Conservation (phyloP, 371 early-diverging fungal species). For the Zychaea mexicana region DNA sequence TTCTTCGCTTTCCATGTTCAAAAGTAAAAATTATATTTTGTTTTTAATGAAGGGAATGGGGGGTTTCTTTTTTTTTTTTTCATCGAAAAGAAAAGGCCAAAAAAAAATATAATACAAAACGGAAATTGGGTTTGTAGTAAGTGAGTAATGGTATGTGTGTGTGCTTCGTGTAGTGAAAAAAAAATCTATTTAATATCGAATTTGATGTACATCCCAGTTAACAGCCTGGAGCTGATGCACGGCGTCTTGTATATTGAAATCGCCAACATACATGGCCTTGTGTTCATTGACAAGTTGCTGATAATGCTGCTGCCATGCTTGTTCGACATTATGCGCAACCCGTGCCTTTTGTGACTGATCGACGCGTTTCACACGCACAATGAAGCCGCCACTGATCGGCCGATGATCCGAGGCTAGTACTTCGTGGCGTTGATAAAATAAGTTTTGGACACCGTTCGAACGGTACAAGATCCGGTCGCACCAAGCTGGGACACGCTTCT, state of each 20-base stretch:
- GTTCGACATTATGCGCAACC: conserved; percentile 5
- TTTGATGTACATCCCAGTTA: conserved; percentile 6
- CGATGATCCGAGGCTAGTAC: conserved; percentile 80
- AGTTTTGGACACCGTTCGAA: conserved; percentile 35
- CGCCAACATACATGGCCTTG: conserved; percentile 32
- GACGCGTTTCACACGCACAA: conserved; percentile 56
- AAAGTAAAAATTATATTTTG: background rate
- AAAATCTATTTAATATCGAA: background rate
- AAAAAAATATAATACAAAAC: background rate
- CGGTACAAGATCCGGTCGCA: conserved; percentile 80
- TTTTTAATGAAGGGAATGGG: conserved; percentile 13
- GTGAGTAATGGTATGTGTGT: no score
- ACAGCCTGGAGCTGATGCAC: background rate
- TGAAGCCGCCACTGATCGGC: conserved; percentile 73
- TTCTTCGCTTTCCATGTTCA: background rate
- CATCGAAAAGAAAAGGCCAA: no score
- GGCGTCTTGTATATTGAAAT: conserved; percentile 30
- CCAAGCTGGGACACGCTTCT: conserved; percentile 83
- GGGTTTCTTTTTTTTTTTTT: background rate
- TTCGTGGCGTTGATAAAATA: conserved; percentile 60
- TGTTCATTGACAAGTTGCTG: background rate
- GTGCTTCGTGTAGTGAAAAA: background rate
- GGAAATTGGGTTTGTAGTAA: background rate
- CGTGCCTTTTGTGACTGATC: conserved; percentile 23
- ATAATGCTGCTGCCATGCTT: conserved; percentile 4